A percentile compares a stretch with the other conserved stretches of the same genome.
Conservation (phyloP, 768 basidiomycete genomes). For the Pleurotus platypus region DNA sequence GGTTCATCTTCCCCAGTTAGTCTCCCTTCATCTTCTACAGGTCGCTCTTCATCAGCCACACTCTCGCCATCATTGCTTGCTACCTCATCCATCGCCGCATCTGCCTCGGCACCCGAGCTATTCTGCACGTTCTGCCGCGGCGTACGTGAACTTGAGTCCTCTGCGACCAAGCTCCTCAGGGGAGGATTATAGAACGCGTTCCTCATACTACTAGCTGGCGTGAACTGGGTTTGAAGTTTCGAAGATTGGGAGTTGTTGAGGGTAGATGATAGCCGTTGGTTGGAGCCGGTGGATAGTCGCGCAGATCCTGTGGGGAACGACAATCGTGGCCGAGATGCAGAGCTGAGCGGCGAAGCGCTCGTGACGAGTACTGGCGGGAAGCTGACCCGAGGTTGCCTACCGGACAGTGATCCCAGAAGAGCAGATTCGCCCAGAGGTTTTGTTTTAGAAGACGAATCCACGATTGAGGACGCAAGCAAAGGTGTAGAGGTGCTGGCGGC, state of each 20-base stretch:
- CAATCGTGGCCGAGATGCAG: conserved; percentile 1
- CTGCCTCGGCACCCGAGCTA: conserved; percentile 8
- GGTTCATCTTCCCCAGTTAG: conserved; percentile 14
- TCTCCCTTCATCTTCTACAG: conserved; percentile 10
- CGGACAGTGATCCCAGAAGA: background rate
- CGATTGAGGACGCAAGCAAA: conserved; percentile 11
- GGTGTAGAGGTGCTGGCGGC: background rate
- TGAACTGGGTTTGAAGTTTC: conserved; percentile 31
- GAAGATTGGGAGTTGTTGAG: conserved; percentile 25
- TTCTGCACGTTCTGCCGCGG: conserved; percentile 14
- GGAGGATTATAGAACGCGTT: conserved; percentile 68
- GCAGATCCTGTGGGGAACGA: background rate
- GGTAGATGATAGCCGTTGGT: background rate
- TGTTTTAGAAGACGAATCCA: background rate
- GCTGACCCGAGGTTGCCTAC: background rate
- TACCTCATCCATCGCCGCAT: conserved; percentile 1
- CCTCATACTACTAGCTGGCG: conserved; percentile 46
- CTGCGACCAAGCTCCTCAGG: conserved; percentile 19
- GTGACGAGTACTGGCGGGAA: conserved; percentile 3
- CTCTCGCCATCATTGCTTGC: conserved; percentile 7
- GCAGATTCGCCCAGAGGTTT: background rate
- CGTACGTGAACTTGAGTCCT: conserved; percentile 8
- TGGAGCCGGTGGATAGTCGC: background rate
- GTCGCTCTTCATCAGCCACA: conserved; percentile 13
- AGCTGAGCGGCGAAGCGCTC: conserved; percentile 4